phyloP scores from a whole-genome alignment of 2,329 filamentous ascomycete genomes.

The Fusarium luffae region DNA sequence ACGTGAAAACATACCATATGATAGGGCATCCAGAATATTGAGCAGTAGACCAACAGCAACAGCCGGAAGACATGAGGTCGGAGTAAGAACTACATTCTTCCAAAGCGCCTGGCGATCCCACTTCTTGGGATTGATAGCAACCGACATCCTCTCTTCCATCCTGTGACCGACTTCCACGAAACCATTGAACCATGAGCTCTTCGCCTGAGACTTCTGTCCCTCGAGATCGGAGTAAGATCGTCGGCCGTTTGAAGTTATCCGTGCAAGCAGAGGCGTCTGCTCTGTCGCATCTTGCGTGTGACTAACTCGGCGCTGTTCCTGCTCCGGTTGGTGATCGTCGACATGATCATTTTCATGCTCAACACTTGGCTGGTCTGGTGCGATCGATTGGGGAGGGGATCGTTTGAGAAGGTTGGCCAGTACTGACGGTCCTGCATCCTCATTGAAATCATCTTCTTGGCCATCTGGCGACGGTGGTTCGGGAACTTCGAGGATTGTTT shows the following conservation, averaged over 20 bases:
- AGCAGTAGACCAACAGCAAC: constrained; percentile 89
- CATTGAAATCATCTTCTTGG: constrained; percentile 28
- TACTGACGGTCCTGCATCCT: constrained; percentile 53
- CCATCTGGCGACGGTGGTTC: constrained; percentile 55
- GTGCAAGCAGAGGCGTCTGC: constrained; percentile 60
- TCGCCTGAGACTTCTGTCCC: constrained; percentile 57
- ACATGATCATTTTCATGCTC: constrained; percentile 15
- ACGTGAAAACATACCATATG: constrained; percentile 73
- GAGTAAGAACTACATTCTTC: constrained; percentile 71
- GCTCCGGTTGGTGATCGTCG: constrained; percentile 20
- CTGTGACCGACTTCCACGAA: constrained; percentile 48
- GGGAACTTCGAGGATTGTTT: constrained; percentile 70
- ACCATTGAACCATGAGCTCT: constrained; percentile 50
- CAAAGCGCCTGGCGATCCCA: constrained; percentile 78
- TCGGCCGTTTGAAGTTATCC: constrained; percentile 47
- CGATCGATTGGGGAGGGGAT: constrained; percentile 58
- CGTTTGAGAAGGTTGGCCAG: constrained; percentile 62
- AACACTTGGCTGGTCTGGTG: constrained; percentile 29
- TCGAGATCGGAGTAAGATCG: constrained; percentile 59
- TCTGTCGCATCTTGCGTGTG: constrained; percentile 51
- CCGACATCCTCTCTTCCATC: constrained; percentile 48
- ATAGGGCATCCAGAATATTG: constrained; percentile 93
- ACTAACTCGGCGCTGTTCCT: constrained; percentile 18
- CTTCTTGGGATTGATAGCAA: constrained; percentile 69
- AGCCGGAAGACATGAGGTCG: constrained; percentile 79